phyloP scores from a whole-genome alignment of 2,329 filamentous ascomycete species.

The Cladobotryum mycophilum region DNA sequence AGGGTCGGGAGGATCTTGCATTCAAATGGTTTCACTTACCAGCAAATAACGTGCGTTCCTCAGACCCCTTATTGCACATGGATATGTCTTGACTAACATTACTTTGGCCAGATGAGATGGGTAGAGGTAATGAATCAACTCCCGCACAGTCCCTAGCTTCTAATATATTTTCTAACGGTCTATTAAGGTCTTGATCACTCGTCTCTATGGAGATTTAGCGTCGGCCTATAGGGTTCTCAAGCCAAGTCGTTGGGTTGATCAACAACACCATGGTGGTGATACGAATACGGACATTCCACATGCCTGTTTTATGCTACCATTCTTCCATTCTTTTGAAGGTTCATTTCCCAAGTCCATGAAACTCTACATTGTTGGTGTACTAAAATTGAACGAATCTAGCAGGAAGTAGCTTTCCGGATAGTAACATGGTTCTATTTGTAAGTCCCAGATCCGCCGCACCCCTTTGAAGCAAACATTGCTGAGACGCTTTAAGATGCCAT shows the following conservation, averaged over 20 bases:
- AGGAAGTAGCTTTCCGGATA: background rate
- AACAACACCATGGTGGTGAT: background rate
- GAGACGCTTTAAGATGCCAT: background rate
- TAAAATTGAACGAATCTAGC: background rate
- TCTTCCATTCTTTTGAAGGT: background rate
- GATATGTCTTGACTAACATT: background rate
- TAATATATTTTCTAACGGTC: background rate
- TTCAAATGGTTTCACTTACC: background rate
- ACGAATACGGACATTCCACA: background rate
- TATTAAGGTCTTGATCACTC: background rate
- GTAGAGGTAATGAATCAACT: background rate
- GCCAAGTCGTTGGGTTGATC: background rate
- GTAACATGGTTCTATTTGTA: background rate
- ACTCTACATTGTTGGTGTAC: background rate
- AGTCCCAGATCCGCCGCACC: background rate
- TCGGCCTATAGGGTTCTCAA: background rate
- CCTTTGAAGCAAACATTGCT: background rate
- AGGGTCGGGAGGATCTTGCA: background rate
- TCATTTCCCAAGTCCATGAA: too few species aligned
- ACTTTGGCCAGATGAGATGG: background rate
- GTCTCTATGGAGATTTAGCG: background rate
- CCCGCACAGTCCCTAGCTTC: background rate
- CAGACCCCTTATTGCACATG: background rate
- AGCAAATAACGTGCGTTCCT: background rate
- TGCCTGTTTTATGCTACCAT: background rate